Conservation (phyloP, 2,329 filamentous ascomycete genomes). For the Pestalotiopsis fici region DNA sequence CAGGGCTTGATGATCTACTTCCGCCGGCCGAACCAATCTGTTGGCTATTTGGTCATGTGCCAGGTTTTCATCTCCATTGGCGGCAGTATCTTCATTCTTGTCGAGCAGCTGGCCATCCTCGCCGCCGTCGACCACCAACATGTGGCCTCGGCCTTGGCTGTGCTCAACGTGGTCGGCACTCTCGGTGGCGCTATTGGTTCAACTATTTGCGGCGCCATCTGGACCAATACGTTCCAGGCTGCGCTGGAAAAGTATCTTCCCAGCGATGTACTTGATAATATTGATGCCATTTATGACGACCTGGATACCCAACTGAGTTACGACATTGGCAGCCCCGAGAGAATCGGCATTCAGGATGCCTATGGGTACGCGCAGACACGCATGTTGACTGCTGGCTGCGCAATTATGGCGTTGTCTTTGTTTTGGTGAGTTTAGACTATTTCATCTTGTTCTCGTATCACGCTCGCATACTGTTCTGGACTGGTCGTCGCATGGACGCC, state of each 20-base stretch:
- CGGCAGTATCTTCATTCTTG: slow-evolving; percentile 57
- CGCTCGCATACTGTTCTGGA: too few relatives aligned
- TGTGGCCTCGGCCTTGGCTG: slow-evolving; percentile 54
- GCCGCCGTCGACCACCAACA: slow-evolving; percentile 56
- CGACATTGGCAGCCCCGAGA: slow-evolving; percentile 43
- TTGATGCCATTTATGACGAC: slow-evolving; percentile 48
- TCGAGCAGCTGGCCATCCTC: slow-evolving; percentile 57
- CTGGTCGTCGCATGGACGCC: too few relatives aligned
- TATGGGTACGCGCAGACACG: slow-evolving; percentile 52
- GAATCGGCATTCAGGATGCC: slow-evolving; percentile 55
- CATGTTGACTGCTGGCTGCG: background rate
- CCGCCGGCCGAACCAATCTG: slow-evolving; percentile 47
- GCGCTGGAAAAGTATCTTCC: slow-evolving; percentile 51
- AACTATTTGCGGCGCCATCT: slow-evolving; percentile 61
- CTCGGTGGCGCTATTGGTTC: slow-evolving; percentile 58
- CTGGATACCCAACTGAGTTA: slow-evolving; percentile 51
- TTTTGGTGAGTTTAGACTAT: background rate
- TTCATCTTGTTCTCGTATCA: background rate
- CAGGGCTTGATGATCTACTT: slow-evolving; percentile 56
- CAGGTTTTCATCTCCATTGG: slow-evolving; percentile 56
- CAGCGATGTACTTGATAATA: slow-evolving; percentile 35
- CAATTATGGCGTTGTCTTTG: background rate
- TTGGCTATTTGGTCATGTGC: slow-evolving; percentile 54
- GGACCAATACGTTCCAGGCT: slow-evolving; percentile 54
- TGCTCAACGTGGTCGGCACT: slow-evolving; percentile 55